phyloP scores from a whole-genome alignment of 1,139 yeast species.

The Magnusiomyces suaveolens region DNA sequence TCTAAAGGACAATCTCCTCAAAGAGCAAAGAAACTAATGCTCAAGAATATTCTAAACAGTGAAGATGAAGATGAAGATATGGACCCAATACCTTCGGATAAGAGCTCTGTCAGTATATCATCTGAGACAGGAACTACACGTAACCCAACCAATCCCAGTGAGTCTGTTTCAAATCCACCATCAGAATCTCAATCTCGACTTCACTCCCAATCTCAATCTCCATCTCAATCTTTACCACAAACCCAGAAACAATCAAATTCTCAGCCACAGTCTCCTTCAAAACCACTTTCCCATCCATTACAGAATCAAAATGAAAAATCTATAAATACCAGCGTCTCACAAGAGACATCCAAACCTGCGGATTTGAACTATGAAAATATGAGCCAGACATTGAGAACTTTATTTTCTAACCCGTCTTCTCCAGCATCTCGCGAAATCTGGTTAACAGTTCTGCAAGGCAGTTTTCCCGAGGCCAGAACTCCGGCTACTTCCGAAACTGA shows the following conservation, averaged over 20 bases:
- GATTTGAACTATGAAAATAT: not conserved
- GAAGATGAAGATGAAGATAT: conserved; percentile 3
- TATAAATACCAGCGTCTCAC: not conserved
- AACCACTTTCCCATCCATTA: not conserved
- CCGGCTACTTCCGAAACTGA: not conserved
- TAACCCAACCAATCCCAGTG: too few relatives aligned
- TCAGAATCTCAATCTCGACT: too few relatives aligned
- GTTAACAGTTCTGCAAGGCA: not conserved
- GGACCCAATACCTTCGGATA: not conserved
- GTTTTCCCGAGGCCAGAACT: not conserved
- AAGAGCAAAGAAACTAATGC: not conserved
- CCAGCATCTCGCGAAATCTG: not conserved
- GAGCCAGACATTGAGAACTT: not conserved
- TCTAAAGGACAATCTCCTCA: not conserved
- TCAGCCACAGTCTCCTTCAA: too few relatives aligned
- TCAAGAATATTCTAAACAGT: conserved; percentile 1
- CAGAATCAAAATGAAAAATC: not conserved
- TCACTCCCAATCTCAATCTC: too few relatives aligned
- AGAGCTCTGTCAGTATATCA: not conserved
- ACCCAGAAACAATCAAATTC: too few relatives aligned
- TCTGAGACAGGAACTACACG: not conserved
- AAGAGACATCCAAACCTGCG: not conserved
- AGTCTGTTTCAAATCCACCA: too few relatives aligned
- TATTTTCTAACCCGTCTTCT: not conserved
- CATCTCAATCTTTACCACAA: too few relatives aligned